A percentile compares a stretch with the other conserved stretches of the same genome.
phyloP scores from a whole-genome alignment of 441 rosid species.

The Erodium trifolium region DNA sequence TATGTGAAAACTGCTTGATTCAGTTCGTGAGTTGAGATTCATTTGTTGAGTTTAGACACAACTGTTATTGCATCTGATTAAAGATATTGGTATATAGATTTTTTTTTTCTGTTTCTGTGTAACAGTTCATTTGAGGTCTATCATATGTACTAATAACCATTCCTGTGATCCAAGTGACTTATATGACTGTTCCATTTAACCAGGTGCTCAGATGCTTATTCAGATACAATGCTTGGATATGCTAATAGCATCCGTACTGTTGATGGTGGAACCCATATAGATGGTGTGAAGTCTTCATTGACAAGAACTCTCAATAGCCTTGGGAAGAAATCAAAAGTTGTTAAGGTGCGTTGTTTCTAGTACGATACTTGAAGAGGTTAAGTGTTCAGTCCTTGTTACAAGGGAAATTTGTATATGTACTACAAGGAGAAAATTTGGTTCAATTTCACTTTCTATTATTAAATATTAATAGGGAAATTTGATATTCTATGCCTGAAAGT shows the following conservation, averaged over 20 bases:
- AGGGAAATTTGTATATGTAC: background rate
- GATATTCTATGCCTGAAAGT: too few relatives aligned
- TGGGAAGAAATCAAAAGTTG: conserved; percentile 72
- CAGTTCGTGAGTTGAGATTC: background rate
- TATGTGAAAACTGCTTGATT: background rate
- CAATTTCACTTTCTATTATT: background rate
- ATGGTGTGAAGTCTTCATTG: conserved; percentile 81
- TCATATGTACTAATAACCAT: background rate
- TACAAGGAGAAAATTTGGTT: background rate
- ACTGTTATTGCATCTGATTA: background rate
- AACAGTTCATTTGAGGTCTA: background rate
- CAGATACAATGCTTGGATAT: conserved; percentile 83
- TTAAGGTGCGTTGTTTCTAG: conserved; percentile 50
- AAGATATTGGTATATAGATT: background rate
- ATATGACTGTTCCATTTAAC: conserved; percentile 20
- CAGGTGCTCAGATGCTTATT: conserved; percentile 95
- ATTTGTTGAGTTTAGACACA: background rate
- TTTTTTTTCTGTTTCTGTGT: background rate
- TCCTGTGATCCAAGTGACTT: conserved; percentile 10
- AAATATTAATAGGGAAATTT: background rate
- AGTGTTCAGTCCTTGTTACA: background rate
- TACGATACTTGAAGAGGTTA: conserved; percentile 5
- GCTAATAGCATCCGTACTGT: conserved; percentile 87
- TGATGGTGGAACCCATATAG: conserved; percentile 96
- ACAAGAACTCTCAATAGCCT: conserved; percentile 81